phyloP scores from a whole-genome alignment of 306 rosid genomes.

The Cucumis melo region DNA sequence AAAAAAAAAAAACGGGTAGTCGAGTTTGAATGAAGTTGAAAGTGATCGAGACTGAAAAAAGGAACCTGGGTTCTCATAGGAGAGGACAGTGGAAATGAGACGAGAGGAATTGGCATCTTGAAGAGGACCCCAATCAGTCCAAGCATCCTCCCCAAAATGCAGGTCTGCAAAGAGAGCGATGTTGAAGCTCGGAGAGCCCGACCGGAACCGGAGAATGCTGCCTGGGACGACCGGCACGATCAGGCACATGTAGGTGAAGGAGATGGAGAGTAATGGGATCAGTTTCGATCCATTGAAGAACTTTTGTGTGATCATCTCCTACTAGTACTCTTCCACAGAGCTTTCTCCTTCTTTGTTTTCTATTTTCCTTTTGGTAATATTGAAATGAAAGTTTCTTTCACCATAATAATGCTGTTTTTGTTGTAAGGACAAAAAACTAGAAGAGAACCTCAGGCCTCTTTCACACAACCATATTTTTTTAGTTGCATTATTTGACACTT shows the following conservation, averaged over 20 bases:
- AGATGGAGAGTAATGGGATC: not conserved
- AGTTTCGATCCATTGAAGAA: not conserved
- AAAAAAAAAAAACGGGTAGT: too few species aligned
- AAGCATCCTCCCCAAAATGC: conserved; percentile 64
- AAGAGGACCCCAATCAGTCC: conserved; percentile 58
- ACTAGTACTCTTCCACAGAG: not conserved
- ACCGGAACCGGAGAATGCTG: conserved; percentile 16
- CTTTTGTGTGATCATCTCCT: not conserved
- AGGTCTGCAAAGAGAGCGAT: conserved; percentile 58
- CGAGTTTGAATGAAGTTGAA: not conserved
- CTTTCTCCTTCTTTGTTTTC: not conserved
- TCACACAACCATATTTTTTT: too few species aligned
- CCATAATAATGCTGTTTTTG: too few species aligned
- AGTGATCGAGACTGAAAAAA: not conserved
- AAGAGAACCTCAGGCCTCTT: too few species aligned
- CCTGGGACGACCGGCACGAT: not conserved
- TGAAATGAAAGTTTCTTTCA: too few species aligned
- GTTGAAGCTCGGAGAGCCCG: conserved; percentile 25
- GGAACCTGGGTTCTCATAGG: conserved; percentile 42
- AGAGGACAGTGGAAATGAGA: conserved; percentile 42
- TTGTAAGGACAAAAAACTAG: too few species aligned
- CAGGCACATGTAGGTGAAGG: not conserved
- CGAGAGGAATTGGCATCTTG: conserved; percentile 48
- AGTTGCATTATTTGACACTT: too few species aligned
- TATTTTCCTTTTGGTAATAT: too few species aligned